Percentiles rank a stretch among this genome's conserved stretches.
Evolutionary conservation across 2,329 filamentous ascomycete species (phyloP).

Genomic region (Gliomastix tumulicola): DNA sequence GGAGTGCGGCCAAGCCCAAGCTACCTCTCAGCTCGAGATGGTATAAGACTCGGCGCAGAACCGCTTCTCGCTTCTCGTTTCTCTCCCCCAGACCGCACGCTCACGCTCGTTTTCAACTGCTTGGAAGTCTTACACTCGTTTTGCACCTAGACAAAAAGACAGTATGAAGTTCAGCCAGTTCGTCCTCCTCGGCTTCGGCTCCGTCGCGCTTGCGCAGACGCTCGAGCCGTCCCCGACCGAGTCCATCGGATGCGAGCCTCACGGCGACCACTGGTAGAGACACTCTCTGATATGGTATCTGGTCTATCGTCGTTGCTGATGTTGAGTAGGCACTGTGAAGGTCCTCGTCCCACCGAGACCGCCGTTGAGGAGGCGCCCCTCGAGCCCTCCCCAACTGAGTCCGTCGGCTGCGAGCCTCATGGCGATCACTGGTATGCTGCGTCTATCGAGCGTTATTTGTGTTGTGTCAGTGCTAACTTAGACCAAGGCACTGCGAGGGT

Average conservation of each 20-base stretch:
- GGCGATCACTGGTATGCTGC: conserved; percentile 29
- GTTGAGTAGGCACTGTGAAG: conserved; percentile 12
- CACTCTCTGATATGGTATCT: no score
- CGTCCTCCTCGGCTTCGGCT: not conserved
- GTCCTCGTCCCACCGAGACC: conserved; percentile 3
- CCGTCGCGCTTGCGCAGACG: not conserved
- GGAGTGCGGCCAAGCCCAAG: no score
- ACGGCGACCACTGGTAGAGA: no score
- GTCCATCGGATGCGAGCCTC: conserved; percentile 21
- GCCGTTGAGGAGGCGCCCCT: no score
- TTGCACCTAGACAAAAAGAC: not conserved
- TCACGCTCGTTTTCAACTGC: not conserved
- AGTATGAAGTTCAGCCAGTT: not conserved
- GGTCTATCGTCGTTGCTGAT: no score
- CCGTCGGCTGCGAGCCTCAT: conserved; percentile 16
- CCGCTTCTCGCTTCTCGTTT: no score
- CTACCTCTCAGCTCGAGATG: no score
- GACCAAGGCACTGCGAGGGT: conserved; percentile 10
- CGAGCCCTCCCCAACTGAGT: conserved; percentile 22
- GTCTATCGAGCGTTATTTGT: no score
- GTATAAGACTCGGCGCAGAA: no score
- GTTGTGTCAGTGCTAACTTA: no score
- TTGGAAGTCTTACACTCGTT: not conserved
- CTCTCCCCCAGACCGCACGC: no score
- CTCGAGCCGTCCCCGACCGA: conserved; percentile 20